These are phyloP conservation scores for Fusarium robinianum DNA, from an alignment of 2,329 filamentous ascomycete species.

Conservation along the genomic window DNA sequence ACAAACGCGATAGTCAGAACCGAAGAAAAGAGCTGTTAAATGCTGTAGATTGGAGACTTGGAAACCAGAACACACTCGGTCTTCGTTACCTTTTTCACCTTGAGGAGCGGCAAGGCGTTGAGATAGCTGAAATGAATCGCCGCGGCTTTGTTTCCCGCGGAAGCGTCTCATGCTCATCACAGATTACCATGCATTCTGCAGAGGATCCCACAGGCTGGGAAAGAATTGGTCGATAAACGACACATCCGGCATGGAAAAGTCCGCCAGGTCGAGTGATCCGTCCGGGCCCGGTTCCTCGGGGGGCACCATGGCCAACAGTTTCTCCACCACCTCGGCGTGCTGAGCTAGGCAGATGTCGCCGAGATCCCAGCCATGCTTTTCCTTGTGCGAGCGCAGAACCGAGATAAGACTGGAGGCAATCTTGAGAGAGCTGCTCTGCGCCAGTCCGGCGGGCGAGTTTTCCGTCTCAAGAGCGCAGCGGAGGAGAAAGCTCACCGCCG, in stretches of 20 bases:
- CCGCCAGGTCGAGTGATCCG: constrained; percentile 28
- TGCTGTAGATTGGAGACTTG: neutral
- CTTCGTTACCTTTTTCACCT: constrained; percentile 6
- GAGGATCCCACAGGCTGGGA: constrained; percentile 44
- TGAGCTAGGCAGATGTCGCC: constrained; percentile 55
- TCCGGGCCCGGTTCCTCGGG: constrained; percentile 27
- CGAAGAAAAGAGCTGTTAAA: neutral
- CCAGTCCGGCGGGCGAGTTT: constrained; percentile 41
- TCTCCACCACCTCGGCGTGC: constrained; percentile 53
- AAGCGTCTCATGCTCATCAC: constrained; percentile 1
- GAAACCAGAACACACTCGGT: neutral
- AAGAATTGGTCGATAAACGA: constrained; percentile 44
- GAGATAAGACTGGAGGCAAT: constrained; percentile 49
- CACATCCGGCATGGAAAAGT: constrained; percentile 40
- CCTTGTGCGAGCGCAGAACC: constrained; percentile 46
- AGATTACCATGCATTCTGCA: constrained; percentile 41
- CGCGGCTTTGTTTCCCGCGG: constrained; percentile 15
- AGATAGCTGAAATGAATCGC: neutral
- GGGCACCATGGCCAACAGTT: constrained; percentile 41
- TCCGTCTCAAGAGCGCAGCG: constrained; percentile 53
- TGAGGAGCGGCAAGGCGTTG: neutral
- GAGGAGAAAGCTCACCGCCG: constrained; percentile 55
- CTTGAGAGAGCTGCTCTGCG: constrained; percentile 46
- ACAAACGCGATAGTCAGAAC: neutral
- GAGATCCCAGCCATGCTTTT: constrained; percentile 52